Percentiles rank a stretch among this genome's conserved stretches.
Evolutionary conservation across 208 protist species (phyloP).

Genomic region (Trypanosoma cruzi): DNA sequence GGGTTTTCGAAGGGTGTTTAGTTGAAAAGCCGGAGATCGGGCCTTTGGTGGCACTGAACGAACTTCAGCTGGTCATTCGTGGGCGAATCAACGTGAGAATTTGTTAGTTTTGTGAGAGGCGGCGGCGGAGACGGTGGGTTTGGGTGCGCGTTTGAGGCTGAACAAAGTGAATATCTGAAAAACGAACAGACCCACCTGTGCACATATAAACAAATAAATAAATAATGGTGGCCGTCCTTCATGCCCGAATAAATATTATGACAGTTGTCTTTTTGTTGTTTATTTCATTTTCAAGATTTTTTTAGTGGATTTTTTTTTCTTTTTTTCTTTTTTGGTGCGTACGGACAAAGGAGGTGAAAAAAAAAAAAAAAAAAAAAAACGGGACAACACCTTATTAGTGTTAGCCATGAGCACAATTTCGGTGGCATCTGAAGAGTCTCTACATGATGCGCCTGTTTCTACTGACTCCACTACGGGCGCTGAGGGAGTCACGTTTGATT

Average conservation of each 20-base stretch:
- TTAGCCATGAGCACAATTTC: neutral
- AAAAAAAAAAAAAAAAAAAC: neutral
- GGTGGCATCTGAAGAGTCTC: neutral
- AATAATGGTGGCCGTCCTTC: neutral
- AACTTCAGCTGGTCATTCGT: conserved; percentile 4
- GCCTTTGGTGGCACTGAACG: conserved; percentile 5
- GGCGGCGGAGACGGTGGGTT: conserved; percentile 1
- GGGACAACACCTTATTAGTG: neutral
- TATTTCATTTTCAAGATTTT: neutral
- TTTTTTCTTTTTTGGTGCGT: neutral
- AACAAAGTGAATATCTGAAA: neutral
- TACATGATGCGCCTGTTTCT: neutral
- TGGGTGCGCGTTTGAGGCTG: neutral
- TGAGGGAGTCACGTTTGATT: neutral
- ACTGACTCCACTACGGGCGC: neutral
- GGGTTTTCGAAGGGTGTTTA: conserved; percentile 25
- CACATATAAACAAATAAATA: neutral
- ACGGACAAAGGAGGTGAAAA: neutral
- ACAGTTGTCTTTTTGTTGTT: too few species aligned
- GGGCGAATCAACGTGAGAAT: neutral
- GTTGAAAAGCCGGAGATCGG: conserved; percentile 16
- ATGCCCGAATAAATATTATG: too few species aligned
- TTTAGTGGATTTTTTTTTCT: conserved; percentile 8
- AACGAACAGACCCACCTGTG: neutral
- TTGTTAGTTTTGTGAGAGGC: conserved; percentile 8